Evolutionary conservation across 768 basidiomycete genomes (phyloP).

Genomic region (Boletus reticuloceps): DNA sequence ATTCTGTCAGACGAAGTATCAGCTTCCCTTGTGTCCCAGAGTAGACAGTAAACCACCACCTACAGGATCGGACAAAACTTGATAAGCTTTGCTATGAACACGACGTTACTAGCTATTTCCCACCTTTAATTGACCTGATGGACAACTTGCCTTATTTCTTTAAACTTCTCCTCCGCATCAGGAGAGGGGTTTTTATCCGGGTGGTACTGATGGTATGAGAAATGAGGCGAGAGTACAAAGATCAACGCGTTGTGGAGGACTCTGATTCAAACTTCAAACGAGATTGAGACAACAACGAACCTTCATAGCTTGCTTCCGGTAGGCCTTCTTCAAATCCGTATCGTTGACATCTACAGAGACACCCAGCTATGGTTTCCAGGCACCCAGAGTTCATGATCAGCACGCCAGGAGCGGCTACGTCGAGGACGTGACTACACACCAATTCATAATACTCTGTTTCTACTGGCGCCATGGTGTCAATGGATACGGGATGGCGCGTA

Average conservation of each 20-base stretch:
- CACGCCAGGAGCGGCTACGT: neutral
- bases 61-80: conserved; percentile 83
- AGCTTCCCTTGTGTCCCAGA: conserved; percentile 1
- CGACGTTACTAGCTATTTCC: conserved; percentile 16
- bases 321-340: conserved; percentile 88
- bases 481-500: neutral
- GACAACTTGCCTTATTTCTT: conserved; percentile 77
- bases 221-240: neutral
- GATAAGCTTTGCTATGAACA: conserved; percentile 82
- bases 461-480: conserved; percentile 67
- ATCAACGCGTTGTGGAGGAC: neutral
- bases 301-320: conserved; percentile 92
- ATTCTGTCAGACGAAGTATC: conserved; percentile 48
- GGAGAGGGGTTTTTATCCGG: conserved; percentile 92
- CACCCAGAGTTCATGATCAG: conserved; percentile 1
- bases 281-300: conserved; percentile 38
- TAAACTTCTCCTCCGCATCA: conserved; percentile 96
- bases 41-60: conserved; percentile 26
- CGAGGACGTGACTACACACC: conserved; percentile 40
- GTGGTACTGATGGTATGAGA: conserved; percentile 61
- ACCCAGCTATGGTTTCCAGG: conserved; percentile 48
- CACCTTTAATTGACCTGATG: conserved; percentile 9
- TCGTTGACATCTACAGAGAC: conserved; percentile 74
- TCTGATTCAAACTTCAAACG: neutral
- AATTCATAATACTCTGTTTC: conserved; percentile 90